Evolutionary conservation across 192 early-diverging fungal species (phyloP).

Genomic region (Geranomyces variabilis): DNA sequence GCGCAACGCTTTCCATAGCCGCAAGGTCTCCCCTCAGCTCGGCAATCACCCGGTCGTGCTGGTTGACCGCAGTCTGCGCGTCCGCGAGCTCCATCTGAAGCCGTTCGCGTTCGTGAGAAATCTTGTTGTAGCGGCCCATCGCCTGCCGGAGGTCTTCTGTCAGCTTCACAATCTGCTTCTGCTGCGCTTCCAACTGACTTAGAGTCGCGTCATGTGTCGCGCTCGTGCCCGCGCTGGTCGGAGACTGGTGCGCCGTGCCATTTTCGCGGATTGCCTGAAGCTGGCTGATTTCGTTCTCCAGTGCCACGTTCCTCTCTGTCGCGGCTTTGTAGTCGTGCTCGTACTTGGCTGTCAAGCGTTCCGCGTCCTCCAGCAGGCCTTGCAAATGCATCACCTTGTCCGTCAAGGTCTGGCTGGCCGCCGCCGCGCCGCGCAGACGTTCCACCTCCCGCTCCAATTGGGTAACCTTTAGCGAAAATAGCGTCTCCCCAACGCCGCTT

Average conservation of each 20-base stretch:
- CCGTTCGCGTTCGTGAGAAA: conserved; percentile 43
- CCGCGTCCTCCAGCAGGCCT: conserved; percentile 64
- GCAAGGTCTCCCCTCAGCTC: conserved; percentile 35
- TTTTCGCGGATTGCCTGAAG: conserved; percentile 16
- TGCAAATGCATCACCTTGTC: conserved; percentile 56
- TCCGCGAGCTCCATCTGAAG: neutral
- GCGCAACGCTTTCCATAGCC: conserved; percentile 48
- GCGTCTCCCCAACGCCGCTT: too few species aligned
- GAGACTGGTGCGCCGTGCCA: conserved; percentile 20
- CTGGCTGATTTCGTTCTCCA: conserved; percentile 54
- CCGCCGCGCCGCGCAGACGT: conserved; percentile 30
- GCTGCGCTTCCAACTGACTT: conserved; percentile 4
- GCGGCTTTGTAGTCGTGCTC: conserved; percentile 64
- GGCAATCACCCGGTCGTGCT: conserved; percentile 40
- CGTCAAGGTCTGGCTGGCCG: conserved; percentile 22
- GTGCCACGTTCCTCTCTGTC: conserved; percentile 55
- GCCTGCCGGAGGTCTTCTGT: conserved; percentile 32
- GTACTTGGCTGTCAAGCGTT: conserved; percentile 59
- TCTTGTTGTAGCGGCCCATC: conserved; percentile 44
- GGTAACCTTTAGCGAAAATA: conserved; percentile 43
- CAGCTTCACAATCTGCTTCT: conserved; percentile 29
- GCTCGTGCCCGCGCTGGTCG: conserved; percentile 44
- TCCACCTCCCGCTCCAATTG: conserved; percentile 68
- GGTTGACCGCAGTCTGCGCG: conserved; percentile 44
- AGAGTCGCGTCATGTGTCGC: neutral